phyloP scores from a whole-genome alignment of 805 yeast genomes.

The Starmerella riodocensis region DNA sequence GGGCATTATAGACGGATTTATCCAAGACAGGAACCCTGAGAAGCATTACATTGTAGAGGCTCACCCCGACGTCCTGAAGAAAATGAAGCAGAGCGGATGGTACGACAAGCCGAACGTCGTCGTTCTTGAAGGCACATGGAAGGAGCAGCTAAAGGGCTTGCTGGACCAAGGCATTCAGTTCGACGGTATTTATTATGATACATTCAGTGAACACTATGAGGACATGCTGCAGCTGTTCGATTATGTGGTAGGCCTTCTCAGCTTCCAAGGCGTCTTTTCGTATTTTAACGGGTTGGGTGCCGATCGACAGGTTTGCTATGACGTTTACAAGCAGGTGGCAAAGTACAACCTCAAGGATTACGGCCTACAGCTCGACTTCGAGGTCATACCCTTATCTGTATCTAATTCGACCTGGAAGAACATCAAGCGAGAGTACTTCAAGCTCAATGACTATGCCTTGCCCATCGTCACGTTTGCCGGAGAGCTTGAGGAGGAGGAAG shows the following conservation, averaged over 20 bases:
- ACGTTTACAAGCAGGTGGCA: conserved; percentile 74
- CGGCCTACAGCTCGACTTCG: conserved; percentile 56
- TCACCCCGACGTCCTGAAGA: conserved; percentile 74
- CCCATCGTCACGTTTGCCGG: conserved; percentile 23
- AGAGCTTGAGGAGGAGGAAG: conserved; percentile 15
- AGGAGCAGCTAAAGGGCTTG: conserved; percentile 57
- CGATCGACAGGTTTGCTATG: conserved; percentile 58
- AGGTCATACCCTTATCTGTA: conserved; percentile 26
- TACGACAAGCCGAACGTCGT: conserved; percentile 57
- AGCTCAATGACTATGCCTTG: conserved; percentile 24
- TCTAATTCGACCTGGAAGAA: conserved; percentile 28
- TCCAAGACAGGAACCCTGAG: conserved; percentile 45
- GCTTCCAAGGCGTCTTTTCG: conserved; percentile 73
- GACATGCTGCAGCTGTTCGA: conserved; percentile 84
- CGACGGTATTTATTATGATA: conserved; percentile 87
- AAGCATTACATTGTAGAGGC: conserved; percentile 87
- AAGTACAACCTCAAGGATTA: conserved; percentile 66
- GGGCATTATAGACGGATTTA: conserved; percentile 84
- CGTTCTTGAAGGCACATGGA: conserved; percentile 85
- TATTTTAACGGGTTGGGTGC: conserved; percentile 89
- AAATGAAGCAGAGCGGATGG: conserved; percentile 71
- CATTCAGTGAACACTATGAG: conserved; percentile 80
- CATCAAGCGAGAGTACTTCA: conserved; percentile 28
- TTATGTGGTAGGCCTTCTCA: conserved; percentile 62
- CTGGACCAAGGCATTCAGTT: conserved; percentile 56